phyloP scores from a whole-genome alignment of 768 basidiomycete genomes.

The Mycena rebaudengoi region DNA sequence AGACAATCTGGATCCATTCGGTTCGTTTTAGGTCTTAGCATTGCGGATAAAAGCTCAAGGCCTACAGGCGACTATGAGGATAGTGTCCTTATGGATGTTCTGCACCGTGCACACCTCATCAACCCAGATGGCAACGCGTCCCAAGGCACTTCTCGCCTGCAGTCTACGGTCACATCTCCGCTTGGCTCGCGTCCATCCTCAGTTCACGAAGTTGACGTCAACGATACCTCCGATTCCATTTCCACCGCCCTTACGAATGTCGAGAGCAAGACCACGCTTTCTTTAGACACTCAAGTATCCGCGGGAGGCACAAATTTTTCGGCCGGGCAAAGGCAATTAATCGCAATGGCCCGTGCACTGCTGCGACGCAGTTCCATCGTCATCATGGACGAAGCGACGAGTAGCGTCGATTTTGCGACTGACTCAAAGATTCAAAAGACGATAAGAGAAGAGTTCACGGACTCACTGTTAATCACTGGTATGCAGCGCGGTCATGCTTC shows the following conservation, averaged over 20 bases:
- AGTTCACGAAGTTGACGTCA: slow-evolving; percentile 45
- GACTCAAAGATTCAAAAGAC: slow-evolving; percentile 91
- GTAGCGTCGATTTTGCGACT: slow-evolving; percentile 46
- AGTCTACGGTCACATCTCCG: slow-evolving; percentile 57
- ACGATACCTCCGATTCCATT: slow-evolving; percentile 48
- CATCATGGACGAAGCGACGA: slow-evolving; percentile 85
- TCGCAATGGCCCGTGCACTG: slow-evolving; percentile 86
- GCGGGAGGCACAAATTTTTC: slow-evolving; percentile 92
- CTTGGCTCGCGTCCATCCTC: slow-evolving; percentile 54
- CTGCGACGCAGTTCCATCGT: slow-evolving; percentile 79
- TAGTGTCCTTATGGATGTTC: slow-evolving; percentile 79
- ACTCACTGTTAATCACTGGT: slow-evolving; percentile 72
- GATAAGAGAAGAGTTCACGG: slow-evolving; percentile 85
- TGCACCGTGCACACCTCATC: slow-evolving; percentile 84
- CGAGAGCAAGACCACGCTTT: slow-evolving; percentile 65
- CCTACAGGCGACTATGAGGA: slow-evolving; percentile 71
- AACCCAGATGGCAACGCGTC: slow-evolving; percentile 57
- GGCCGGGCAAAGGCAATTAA: slow-evolving; percentile 90
- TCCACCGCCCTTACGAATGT: slow-evolving; percentile 60
- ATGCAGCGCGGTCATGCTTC: slow-evolving; percentile 26
- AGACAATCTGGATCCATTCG: slow-evolving; percentile 27
- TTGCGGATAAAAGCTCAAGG: background rate
- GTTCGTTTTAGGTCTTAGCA: background rate
- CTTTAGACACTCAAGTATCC: slow-evolving; percentile 82
- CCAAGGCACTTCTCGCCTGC: slow-evolving; percentile 56